These are phyloP conservation scores for Tricholoma sp. DNA, from an alignment of 768 basidiomycete species.

Conservation along the genomic window DNA sequence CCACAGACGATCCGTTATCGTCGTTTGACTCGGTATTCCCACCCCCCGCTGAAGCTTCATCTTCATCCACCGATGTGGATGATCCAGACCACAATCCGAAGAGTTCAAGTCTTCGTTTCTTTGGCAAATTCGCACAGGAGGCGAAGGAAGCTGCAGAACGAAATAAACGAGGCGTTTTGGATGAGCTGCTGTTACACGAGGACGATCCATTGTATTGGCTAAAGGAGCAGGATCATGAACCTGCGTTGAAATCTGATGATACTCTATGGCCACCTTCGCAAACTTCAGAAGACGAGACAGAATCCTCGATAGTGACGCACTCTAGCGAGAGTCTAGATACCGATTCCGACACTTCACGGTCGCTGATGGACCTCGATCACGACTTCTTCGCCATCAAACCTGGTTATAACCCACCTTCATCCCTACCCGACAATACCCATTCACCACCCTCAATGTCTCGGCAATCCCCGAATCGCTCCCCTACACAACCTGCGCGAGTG, in stretches of 20 bases:
- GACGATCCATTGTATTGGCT: constrained; percentile 69
- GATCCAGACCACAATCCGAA: background rate
- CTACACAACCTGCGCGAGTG: constrained; percentile 15
- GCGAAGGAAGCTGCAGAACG: constrained; percentile 51
- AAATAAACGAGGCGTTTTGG: constrained; percentile 48
- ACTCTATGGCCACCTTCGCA: background rate
- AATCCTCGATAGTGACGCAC: constrained; percentile 3
- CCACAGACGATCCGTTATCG: constrained; percentile 42
- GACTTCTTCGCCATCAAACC: constrained; percentile 25
- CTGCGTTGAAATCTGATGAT: background rate
- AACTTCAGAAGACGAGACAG: background rate
- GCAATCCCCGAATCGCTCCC: constrained; percentile 26
- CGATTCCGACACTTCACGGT: constrained; percentile 11
- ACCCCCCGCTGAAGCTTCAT: background rate
- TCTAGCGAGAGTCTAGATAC: constrained; percentile 5
- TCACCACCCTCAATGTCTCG: constrained; percentile 19
- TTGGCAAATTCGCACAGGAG: constrained; percentile 53
- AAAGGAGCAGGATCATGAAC: constrained; percentile 14
- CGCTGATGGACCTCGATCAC: constrained; percentile 32
- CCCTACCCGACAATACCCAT: constrained; percentile 4
- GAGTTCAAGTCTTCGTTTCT: constrained; percentile 44
- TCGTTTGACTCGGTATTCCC: constrained; percentile 1
- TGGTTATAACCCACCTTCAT: background rate
- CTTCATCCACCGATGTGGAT: background rate
- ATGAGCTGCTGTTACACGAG: constrained; percentile 61